Evolutionary conservation across 2,329 filamentous ascomycete genomes (phyloP), one percentile per base, ranked within the genome.

Genomic region (Pyrenophora tritici-repentis): DNA sequence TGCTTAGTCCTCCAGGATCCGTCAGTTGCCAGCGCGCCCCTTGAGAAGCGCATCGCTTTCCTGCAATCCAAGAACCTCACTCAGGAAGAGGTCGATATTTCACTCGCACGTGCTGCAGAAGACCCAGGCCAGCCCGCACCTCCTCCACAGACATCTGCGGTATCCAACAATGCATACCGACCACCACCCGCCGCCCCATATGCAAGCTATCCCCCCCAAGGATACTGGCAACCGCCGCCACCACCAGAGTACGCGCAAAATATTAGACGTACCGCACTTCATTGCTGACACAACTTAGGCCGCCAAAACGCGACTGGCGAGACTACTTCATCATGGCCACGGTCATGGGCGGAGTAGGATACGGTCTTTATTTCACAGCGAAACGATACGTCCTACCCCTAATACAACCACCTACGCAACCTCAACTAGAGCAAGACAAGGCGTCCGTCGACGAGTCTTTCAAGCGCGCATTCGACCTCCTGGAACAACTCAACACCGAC

Each of bases 311-410:
- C 68, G 94, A 99, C 76, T 99, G 94, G 94, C 84, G 95, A 55
- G 94, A 99, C 72, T 97, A 91, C 89, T 99, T 99, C 76, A 97
- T 99, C 75, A 96, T 97, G 91, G 94, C 94, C 6, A 99, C 94
- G 0, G 90, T 97, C 10, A 88, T 95, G 56, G 88, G 91, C 50
- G 91, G 92, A 41, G 87, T 97, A 16, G 83, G 91, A 33, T 97
- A 97, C 68, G 93, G 92, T 0, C 76, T 96, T 17, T 99, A 94
- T 71, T 84, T 87, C 59, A 83, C 97, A 13, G 90, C 91, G 54
- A 63, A 95, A 85, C 90, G 94, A 67, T 99, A 99, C 67, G 86
- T 99, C 50, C 85, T 89, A 58, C 94, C 94, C 35, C 79, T 99
- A 22, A 91, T 99, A 54, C 88, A 92, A 10, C 95, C 94, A 3